Percentiles rank a stretch among this genome's conserved stretches.
Conservation (phyloP, 116 monocot genomes). For the Thalassia testudinum region DNA sequence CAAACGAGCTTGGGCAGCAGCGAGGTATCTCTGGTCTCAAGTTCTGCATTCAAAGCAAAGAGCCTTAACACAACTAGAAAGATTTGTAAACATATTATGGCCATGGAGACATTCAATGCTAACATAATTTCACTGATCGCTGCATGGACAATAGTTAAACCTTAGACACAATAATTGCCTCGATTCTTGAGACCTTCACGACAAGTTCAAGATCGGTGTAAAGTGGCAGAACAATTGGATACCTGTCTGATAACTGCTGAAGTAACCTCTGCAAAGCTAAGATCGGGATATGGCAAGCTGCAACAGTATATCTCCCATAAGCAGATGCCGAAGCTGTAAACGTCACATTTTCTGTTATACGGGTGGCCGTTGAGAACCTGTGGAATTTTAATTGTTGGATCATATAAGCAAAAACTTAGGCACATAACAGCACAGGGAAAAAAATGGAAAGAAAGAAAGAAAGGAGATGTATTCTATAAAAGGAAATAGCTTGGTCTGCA, state of each 20-base stretch:
- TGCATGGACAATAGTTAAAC: too few species aligned
- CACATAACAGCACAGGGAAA: background rate
- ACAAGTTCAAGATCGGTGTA: too few species aligned
- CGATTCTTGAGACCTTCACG: too few species aligned
- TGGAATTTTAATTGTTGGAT: too few species aligned
- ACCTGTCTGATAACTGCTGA: slow-evolving; percentile 87
- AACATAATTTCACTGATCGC: too few species aligned
- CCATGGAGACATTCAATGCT: too few species aligned
- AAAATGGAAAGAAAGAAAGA: background rate
- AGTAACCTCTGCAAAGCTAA: slow-evolving; percentile 75
- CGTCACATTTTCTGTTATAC: slow-evolving; percentile 89
- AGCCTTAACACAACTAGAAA: too few species aligned
- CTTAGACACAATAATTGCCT: too few species aligned
- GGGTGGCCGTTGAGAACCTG: slow-evolving; percentile 89
- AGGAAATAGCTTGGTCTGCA: too few species aligned
- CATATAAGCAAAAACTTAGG: too few species aligned
- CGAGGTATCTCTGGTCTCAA: slow-evolving; percentile 87
- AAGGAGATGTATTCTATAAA: too few species aligned
- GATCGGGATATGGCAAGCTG: slow-evolving; percentile 93
- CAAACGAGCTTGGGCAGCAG: slow-evolving; percentile 72
- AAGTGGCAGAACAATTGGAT: slow-evolving; percentile 1
- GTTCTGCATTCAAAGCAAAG: slow-evolving; percentile 65
- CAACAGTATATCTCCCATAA: slow-evolving; percentile 97
- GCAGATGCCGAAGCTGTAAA: slow-evolving; percentile 94
- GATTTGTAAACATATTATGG: too few species aligned